Evolutionary conservation across 805 yeast species (phyloP), one percentile per base, ranked within the genome.

Genomic region (Candida xiaguanensis): DNA sequence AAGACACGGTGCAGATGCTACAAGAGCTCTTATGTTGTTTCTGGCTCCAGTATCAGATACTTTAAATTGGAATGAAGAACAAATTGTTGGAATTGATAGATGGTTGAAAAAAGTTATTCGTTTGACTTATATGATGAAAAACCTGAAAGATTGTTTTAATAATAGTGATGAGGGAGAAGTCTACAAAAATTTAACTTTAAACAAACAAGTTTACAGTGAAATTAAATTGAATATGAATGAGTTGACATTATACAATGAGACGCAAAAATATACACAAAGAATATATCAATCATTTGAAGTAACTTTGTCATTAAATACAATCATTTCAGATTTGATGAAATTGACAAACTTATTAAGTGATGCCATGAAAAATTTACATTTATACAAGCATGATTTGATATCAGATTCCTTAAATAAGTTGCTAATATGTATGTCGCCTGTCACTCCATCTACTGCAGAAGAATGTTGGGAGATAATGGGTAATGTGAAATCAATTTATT

Each of bases 291-390:
- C 96, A 0, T 75, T 86, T 40, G 77, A 69, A 16, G 66, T 61
- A 1, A 72, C 77, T 0, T 61, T 84, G 19, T 71, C 89, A 0
- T 66, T 91, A 56, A 91, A 93, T 58, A 90, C 96, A 0, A 80
- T 88, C 1, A 76, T 93, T 17, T 86, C 97, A 0, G 95, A 89
- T 55, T 84, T 79, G 52, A 91, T 89, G 96, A 93, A 89, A 53
- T 58, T 82, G 36, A 83, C 8, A 8, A 62, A 80, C 49, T 48
- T 67, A 1, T 49, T 85, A 13, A 52, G 58, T 2, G 46, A 55
- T 2, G 71, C 74, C 0, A 31, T 67, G 3, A 70, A 71, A 26
- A 53, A 62, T 5, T 49, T 60, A 1, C 46, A 55, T 4, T 16
- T 29, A 1, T 61, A 77, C 8, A 57, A 63, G 30, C 45, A 57